phyloP scores from a whole-genome alignment of 352 stramenopile species.

The Globisporangium recalcitrans region DNA sequence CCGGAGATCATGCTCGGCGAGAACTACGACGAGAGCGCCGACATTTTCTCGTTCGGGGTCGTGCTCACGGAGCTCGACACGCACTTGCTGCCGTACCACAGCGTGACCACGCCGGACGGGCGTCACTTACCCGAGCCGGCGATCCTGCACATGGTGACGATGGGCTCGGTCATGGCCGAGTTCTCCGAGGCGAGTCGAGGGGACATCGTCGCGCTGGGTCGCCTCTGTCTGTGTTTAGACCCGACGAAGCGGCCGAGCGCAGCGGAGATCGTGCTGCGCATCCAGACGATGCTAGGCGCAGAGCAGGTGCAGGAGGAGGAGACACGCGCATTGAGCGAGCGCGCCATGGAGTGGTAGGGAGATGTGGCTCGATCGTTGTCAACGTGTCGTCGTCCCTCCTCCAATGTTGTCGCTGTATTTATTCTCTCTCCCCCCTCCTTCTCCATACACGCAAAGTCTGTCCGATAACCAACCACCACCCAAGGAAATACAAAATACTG shows the following conservation, averaged over 20 bases:
- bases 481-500: too few relatives aligned
- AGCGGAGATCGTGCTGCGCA: constrained; percentile 3
- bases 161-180: constrained; percentile 25
- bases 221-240: constrained; percentile 25
- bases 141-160: constrained; percentile 29
- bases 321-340: neutral
- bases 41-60: constrained; percentile 53
- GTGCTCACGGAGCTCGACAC: constrained; percentile 42
- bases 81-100: constrained; percentile 38
- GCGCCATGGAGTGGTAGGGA: neutral
- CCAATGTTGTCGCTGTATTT: too few relatives aligned
- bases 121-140: constrained; percentile 22
- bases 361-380: neutral
- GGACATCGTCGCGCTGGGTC: constrained; percentile 25
- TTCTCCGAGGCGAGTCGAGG: constrained; percentile 19
- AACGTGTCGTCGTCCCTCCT: too few relatives aligned
- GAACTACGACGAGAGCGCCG: constrained; percentile 40
- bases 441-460: too few relatives aligned
- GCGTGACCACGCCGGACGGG: constrained; percentile 19
- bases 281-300: neutral
- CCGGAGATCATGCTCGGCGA: constrained; percentile 49
- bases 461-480: too few relatives aligned
- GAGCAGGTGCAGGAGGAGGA: neutral
- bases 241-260: constrained; percentile 21
- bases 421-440: too few relatives aligned